A percentile compares a stretch with the other conserved stretches of the same genome.
Evolutionary conservation across 805 yeast genomes (phyloP).

Genomic region (Sugiyamaella chiloensis): DNA sequence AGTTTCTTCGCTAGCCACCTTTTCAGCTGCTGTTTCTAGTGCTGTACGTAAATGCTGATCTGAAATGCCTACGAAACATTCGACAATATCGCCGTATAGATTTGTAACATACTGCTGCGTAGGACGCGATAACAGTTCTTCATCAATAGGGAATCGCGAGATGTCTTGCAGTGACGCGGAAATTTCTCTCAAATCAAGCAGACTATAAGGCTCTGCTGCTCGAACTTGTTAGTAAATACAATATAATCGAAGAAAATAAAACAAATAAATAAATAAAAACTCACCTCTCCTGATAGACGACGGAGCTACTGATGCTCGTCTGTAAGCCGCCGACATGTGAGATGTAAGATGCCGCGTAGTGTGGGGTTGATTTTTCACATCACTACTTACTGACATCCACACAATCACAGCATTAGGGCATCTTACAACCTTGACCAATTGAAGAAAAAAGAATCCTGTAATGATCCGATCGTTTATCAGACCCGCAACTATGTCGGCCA

Average conservation of each 20-base stretch:
- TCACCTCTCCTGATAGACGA: constrained; percentile 12
- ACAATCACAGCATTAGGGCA: no score
- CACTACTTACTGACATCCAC: no score
- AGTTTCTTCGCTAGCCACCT: constrained; percentile 37
- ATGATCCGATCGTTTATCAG: no score
- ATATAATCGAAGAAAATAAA: not conserved
- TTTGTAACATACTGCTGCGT: constrained; percentile 52
- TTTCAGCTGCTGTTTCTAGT: constrained; percentile 34
- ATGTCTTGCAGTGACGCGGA: constrained; percentile 52
- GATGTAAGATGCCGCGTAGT: no score
- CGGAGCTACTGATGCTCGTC: constrained; percentile 12
- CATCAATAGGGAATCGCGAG: constrained; percentile 39
- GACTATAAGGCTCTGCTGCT: constrained; percentile 44
- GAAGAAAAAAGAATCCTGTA: no score
- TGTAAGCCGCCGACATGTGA: constrained; percentile 10
- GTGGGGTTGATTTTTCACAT: no score
- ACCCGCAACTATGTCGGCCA: no score
- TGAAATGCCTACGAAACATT: constrained; percentile 54
- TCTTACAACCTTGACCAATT: no score
- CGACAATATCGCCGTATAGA: constrained; percentile 59
- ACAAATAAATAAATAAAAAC: not conserved
- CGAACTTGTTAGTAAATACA: not conserved
- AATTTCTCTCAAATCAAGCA: constrained; percentile 58
- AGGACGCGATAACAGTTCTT: constrained; percentile 58
- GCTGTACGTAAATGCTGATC: constrained; percentile 31